Base-by-base conservation (phyloP, 176 grass and related monocot species). In the Eleusine coracana region DNA sequence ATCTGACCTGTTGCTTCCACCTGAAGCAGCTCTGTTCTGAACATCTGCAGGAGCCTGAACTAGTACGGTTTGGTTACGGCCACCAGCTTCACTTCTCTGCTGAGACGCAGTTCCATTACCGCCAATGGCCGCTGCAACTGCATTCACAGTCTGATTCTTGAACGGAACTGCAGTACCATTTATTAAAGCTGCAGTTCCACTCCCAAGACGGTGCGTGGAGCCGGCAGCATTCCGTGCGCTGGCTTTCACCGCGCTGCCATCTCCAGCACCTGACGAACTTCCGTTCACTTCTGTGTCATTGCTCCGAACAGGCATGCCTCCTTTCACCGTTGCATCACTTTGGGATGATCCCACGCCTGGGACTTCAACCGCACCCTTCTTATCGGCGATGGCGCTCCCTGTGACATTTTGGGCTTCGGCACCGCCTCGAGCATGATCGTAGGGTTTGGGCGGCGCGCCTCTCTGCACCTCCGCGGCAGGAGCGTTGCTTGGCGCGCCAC, bases 21-120 rank as follows among this genome's bases (percentile, higher is more conserved):
- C 62, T 75, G 87, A 80, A 71, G 69, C 74, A 69, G 34, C 71
- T 84, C 80, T 75, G 61, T 56, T 90, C 68, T 77, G 85, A 77
- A 66, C 25, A 41, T 77, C 74, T 71, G 28, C 37, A 66, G 54
- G 15, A 65, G 54, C 48, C 45, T 83, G 81, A 80, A 45, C 80
- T 49, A 7, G 69, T 18, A 74, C 50, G 5, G 86, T 79, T 17
- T 84, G 86, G 74, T 83, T 84, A n/a, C 84, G 90, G 64, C 59
- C 76, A 45, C 74, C 54, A 91, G 45, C 36, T 67, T 74, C 82
- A 51, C 74, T 79, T 44, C 52, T 85, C 46, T 16, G 63, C 36
- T 77, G 85, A 46, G 86, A 81, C 11, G n/a, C 66, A 52, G 71
- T 49, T 55, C 79, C 82, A 55, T 72, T 46, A 37, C 78, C 58